These are phyloP conservation scores for Vicia villosa DNA, from an alignment of 306 rosid species.

Conservation along the genomic window DNA sequence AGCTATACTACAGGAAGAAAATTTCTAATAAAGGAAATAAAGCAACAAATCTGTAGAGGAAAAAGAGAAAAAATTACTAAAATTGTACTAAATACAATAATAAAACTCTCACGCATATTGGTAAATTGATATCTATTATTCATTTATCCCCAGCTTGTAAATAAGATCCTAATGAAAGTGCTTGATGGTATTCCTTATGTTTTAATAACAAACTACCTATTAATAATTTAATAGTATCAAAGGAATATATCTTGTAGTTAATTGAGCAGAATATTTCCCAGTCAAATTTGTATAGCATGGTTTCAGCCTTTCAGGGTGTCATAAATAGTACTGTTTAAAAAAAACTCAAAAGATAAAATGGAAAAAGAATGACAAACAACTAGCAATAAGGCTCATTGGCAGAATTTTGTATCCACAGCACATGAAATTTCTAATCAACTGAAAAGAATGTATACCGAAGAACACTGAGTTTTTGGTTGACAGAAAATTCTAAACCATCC, in stretches of 20 bases:
- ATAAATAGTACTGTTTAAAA: slow-evolving; percentile 5
- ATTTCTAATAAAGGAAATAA: slow-evolving; percentile 8
- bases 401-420: slow-evolving; percentile 2
- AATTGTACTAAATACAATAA: neutral
- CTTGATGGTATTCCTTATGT: neutral
- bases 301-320: neutral
- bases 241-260: slow-evolving; percentile 4
- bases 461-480: slow-evolving; percentile 88
- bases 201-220: neutral
- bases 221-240: neutral
- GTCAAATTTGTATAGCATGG: slow-evolving; percentile 8
- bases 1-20: neutral
- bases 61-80: neutral
- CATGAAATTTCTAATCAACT: slow-evolving; percentile 32
- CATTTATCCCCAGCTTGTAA: neutral
- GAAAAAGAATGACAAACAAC: slow-evolving; percentile 35
- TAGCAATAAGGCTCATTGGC: slow-evolving; percentile 12
- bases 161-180: slow-evolving; percentile 1
- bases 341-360: slow-evolving; percentile 18
- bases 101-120: neutral
- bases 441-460: slow-evolving; percentile 69
- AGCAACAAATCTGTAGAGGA: neutral
- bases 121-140: slow-evolving; percentile 8
- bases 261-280: neutral
- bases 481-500: slow-evolving; percentile 77